Evolutionary conservation across 176 grass and related monocot species (phyloP).

Genomic region (Cenchrus fungigraminus): DNA sequence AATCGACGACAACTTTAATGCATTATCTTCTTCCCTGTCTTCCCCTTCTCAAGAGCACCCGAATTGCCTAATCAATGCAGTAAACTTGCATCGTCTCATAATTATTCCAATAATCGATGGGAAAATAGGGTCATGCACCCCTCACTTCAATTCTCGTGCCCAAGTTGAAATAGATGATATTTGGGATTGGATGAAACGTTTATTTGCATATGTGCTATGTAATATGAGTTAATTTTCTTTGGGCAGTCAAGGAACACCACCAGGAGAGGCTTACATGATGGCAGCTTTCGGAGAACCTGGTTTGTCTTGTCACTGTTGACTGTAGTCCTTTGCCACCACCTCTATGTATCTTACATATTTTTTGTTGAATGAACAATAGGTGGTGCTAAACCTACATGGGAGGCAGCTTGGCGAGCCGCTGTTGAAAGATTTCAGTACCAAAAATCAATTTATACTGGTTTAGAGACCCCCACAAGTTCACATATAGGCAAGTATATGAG

Average conservation of each 20-base stretch:
- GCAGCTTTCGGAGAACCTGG: conserved; percentile 96
- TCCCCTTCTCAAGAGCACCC: background rate
- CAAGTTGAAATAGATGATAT: background rate
- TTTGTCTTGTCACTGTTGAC: conserved; percentile 45
- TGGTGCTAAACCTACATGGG: conserved; percentile 77
- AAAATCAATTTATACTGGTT: conserved; percentile 57
- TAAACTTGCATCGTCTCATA: background rate
- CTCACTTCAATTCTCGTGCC: background rate
- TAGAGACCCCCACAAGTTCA: conserved; percentile 66
- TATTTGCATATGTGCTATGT: conserved; percentile 30
- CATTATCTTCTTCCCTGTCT: background rate
- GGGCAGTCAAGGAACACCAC: conserved; percentile 86
- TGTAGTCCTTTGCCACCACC: background rate
- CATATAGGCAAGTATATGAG: conserved; percentile 55
- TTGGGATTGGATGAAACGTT: background rate
- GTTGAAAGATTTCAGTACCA: conserved; percentile 78
- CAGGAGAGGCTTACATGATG: conserved; percentile 88
- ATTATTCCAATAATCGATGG: background rate
- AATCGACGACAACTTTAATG: background rate
- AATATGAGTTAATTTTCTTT: conserved; percentile 46
- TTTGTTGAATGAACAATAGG: conserved; percentile 39
- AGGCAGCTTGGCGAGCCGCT: conserved; percentile 66
- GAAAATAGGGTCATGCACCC: background rate
- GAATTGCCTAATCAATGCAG: background rate
- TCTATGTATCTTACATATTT: conserved; percentile 31